Conservation (phyloP, 2,329 filamentous ascomycete species). For the Ophiostoma pallidulum region DNA sequence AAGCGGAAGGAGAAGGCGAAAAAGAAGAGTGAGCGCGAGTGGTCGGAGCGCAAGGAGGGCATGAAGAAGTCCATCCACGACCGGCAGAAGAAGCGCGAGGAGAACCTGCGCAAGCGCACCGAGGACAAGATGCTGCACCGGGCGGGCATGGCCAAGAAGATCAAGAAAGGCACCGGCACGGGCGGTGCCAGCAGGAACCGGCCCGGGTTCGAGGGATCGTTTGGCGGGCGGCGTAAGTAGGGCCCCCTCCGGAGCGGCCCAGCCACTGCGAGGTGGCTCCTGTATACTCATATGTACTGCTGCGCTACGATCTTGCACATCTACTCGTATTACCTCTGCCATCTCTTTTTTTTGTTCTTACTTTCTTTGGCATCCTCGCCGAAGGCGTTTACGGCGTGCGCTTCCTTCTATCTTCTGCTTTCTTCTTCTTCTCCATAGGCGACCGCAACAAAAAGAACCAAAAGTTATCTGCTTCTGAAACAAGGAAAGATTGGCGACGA, state of each 20-base stretch:
- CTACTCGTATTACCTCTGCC: background rate
- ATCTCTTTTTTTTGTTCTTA: background rate
- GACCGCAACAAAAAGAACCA: background rate
- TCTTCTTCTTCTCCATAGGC: background rate
- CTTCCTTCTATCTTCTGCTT: background rate
- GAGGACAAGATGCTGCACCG: constrained; percentile 60
- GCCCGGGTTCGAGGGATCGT: constrained; percentile 61
- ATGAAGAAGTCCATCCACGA: constrained; percentile 69
- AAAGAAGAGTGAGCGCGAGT: constrained; percentile 85
- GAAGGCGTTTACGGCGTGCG: constrained; percentile 2
- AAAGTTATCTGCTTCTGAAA: constrained; percentile 2
- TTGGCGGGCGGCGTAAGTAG: constrained; percentile 47
- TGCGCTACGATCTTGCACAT: background rate
- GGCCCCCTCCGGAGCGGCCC: too few species aligned
- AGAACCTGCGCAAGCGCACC: constrained; percentile 63
- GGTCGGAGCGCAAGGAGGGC: constrained; percentile 62
- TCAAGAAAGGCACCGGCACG: constrained; percentile 34
- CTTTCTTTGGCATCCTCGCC: background rate
- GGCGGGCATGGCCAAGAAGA: constrained; percentile 42
- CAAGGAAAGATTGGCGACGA: too few species aligned
- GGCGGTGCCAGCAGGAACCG: constrained; percentile 31
- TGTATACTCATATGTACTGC: background rate
- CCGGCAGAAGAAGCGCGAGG: constrained; percentile 72
- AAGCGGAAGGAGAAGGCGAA: constrained; percentile 88
- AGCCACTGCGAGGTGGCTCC: too few species aligned